These are phyloP conservation scores for Acer yangbiense DNA, from an alignment of 345 rosid genomes.

Conservation along the genomic window DNA sequence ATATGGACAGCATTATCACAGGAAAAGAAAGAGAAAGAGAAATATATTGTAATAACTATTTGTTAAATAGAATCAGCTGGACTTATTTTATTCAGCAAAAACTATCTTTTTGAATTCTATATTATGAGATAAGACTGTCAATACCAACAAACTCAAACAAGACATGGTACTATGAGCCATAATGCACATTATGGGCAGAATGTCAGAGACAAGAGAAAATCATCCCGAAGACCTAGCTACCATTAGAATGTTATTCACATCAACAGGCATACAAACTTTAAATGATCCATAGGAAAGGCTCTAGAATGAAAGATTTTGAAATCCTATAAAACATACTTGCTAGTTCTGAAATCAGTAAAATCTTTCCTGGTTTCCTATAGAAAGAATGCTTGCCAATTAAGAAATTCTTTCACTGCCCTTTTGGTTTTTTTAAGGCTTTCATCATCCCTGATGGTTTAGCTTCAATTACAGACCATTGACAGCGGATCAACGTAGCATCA, in stretches of 20 bases:
- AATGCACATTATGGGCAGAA: background rate
- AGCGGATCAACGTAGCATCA: background rate
- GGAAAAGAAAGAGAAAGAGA: background rate
- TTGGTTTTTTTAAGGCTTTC: background rate
- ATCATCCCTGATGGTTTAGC: background rate
- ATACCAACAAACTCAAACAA: background rate
- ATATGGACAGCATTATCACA: background rate
- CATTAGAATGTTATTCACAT: background rate
- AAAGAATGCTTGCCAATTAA: background rate
- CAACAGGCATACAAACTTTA: background rate
- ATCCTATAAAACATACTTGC: background rate
- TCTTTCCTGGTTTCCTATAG: background rate
- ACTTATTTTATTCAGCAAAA: background rate
- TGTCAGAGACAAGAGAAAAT: background rate
- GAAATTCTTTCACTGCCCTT: background rate
- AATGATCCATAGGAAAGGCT: background rate
- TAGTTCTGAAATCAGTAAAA: background rate
- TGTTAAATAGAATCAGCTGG: background rate
- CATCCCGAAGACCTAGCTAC: background rate
- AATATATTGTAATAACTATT: constrained; percentile 1
- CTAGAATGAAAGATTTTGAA: background rate
- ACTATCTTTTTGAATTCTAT: background rate
- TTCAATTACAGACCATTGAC: background rate
- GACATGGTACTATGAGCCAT: background rate
- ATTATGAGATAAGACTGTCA: background rate